Base-by-base conservation (phyloP, 441 rosid species). In the Populus hybrid region DNA sequence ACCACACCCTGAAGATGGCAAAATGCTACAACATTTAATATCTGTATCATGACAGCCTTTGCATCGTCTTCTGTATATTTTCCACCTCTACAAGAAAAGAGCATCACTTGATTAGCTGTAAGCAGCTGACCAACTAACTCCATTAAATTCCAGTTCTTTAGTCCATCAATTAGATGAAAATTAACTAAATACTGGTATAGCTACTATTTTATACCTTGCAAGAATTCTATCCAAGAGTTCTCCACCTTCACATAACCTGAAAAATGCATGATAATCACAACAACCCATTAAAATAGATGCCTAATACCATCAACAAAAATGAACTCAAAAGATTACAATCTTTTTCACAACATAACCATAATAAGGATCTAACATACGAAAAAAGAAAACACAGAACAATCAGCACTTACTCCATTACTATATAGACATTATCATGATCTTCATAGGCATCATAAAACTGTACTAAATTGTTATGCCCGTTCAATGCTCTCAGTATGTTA, bases 1-100 rank as follows among this genome's bases (percentile, higher is more conserved):
- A 96, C 98, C 75, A 96, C 97, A 71, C 99, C 99, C 85, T 96
- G 99, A 32, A 96, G 97, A 82, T 96, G 99, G 85, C 94, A 94
- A 89, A 92, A 94, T 16, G 99, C 88, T 74, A 91, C 98, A 75
- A 96, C 97, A 77, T 90, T 90, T 73, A 96, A 85, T 85, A 96
- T 93, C 78, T 96, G 98, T 75, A 88, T 84, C 87, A 96, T 84
- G 73, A 96, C 98, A 59, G 82, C 87, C 85, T 89, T 96, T 46
- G 99, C 97, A 86, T 96, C 99, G 18, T 91, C 99, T 86, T 96
- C 99, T 0, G 94, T 76, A 81, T 96, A 96, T 87, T 94, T 96
- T n/a, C 99, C 99, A 78, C 99, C 98, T 88, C 99, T 96, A 83
- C 82, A 86, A 63, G 71, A 50, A 79, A 81, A 42, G 42, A 76